These are phyloP conservation scores for Penicillium sp. DNA, from an alignment of 2,329 filamentous ascomycete genomes.

Conservation along the genomic window DNA sequence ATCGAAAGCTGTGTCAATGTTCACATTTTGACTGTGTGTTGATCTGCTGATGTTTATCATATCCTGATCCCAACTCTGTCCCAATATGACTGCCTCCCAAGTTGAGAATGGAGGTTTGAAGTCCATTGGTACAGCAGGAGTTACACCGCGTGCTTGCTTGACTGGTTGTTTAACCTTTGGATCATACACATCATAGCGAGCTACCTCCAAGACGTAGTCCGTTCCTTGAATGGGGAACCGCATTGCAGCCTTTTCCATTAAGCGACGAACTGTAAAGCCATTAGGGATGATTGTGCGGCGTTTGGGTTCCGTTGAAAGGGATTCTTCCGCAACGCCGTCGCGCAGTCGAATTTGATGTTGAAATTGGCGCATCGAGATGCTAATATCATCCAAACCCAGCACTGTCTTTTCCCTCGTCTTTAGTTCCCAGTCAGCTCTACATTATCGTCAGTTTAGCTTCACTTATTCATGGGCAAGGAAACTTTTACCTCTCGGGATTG, in stretches of 20 bases:
- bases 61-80: conserved; percentile 36
- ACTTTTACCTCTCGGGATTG: conserved; percentile 33
- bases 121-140: conserved; percentile 14
- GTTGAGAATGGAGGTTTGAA: conserved; percentile 20
- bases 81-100: conserved; percentile 37
- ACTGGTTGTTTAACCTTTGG: conserved; percentile 4
- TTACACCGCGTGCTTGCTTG: neutral
- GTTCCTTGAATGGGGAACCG: conserved; percentile 38
- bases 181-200: conserved; percentile 38
- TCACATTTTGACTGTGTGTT: conserved; percentile 31
- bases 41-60: conserved; percentile 31
- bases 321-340: conserved; percentile 16
- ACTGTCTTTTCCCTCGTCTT: conserved; percentile 39
- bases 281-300: conserved; percentile 29
- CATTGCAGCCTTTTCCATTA: conserved; percentile 38
- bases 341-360: conserved; percentile 27
- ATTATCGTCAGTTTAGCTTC: conserved; percentile 8
- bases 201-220: conserved; percentile 40
- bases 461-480: neutral
- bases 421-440: conserved; percentile 39
- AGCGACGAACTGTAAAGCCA: conserved; percentile 24
- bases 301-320: conserved; percentile 23
- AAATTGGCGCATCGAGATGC: conserved; percentile 25
- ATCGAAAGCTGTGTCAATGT: conserved; percentile 21
- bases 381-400: conserved; percentile 23